Base-by-base conservation (phyloP, 1,139 yeast genomes). In the Protomyces lactucae-debilis region DNA sequence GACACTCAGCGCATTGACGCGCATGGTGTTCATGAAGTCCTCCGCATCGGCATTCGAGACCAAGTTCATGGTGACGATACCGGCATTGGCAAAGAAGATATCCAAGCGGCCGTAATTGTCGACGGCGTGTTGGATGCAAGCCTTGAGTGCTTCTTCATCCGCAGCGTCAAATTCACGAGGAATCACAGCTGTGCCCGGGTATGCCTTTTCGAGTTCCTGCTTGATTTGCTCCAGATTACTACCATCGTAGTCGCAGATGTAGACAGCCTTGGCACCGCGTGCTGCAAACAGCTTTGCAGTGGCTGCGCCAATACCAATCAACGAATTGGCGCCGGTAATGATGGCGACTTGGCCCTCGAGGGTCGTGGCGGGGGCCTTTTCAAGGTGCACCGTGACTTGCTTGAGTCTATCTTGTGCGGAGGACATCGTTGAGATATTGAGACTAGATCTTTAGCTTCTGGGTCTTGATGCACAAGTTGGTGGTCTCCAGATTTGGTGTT, bases 31-130 rank as follows among this genome's bases (percentile, higher is more conserved):
- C 67, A 64, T 64, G 40, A 65, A 65, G 46, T 59, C 65, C 35
- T 64, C 57, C 12, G 61, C 64, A 21, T 56, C 57, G 36, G 64
- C 48, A 36, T 63, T 55, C 28, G 40, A 36, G 35, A 65, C 52
- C n/a, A 55, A 16, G 16, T 64, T 60, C 45, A 55, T 40, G 25
- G 61, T 53, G 32, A 52, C 63, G 16, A 64, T 60, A 10, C 65
- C 67, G 18, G 66, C 67, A 60, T 65, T 65, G 10, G 67, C 67
- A 37, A 64, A 65, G 54, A 65, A 65, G 40, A 65, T 46, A 52
- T 65, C 67, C 12, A 65, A 65, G 1, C 65, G 57, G 10, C 65
- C 65, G 48, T 65, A 65, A 14, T 52, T 53, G 21, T 59, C 52
- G 12, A 64, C 45, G 12, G 66, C 67, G 39, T 60, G 55, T 35